Conservation (phyloP, 1,284 basidiomycete species). For the Omphalotus olearius region DNA sequence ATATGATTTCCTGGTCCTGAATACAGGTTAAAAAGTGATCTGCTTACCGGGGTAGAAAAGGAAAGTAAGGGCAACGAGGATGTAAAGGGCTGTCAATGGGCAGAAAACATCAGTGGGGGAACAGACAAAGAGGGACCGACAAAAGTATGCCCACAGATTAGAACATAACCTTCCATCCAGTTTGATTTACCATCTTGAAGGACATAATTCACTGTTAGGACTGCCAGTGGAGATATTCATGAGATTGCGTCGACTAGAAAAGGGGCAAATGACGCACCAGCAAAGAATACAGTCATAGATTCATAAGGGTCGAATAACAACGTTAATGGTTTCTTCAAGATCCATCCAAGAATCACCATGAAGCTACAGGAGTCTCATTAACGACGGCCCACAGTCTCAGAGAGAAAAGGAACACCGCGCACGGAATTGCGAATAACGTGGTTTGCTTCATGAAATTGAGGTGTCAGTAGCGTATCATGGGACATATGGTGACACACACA, state of each 20-base stretch:
- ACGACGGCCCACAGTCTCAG: no score
- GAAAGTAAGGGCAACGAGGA: slow-evolving; percentile 4
- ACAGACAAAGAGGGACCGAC: background rate
- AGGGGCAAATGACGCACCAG: background rate
- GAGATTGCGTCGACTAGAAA: background rate
- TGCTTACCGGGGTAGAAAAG: slow-evolving; percentile 5
- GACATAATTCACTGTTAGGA: slow-evolving; percentile 5
- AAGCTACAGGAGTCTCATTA: background rate
- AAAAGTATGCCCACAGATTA: background rate
- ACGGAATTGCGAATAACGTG: slow-evolving; percentile 8
- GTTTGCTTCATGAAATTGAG: slow-evolving; percentile 1
- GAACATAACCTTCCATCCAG: slow-evolving; percentile 9
- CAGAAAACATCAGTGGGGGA: background rate
- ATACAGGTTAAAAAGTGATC: no score
- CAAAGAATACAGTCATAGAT: background rate
- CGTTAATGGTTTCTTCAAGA: slow-evolving; percentile 4
- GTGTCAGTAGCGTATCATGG: background rate
- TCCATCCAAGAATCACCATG: slow-evolving; percentile 6
- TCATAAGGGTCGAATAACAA: slow-evolving; percentile 6
- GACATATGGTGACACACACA: background rate
- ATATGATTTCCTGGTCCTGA: no score
- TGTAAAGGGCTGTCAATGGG: slow-evolving; percentile 1
- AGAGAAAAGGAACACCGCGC: background rate
- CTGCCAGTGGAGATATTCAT: background rate
- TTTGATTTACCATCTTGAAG: slow-evolving; percentile 8